Evolutionary conservation across 2,329 filamentous ascomycete species (phyloP), one percentile per base, ranked within the genome.

Genomic region (Diaporthe aspalathi): DNA sequence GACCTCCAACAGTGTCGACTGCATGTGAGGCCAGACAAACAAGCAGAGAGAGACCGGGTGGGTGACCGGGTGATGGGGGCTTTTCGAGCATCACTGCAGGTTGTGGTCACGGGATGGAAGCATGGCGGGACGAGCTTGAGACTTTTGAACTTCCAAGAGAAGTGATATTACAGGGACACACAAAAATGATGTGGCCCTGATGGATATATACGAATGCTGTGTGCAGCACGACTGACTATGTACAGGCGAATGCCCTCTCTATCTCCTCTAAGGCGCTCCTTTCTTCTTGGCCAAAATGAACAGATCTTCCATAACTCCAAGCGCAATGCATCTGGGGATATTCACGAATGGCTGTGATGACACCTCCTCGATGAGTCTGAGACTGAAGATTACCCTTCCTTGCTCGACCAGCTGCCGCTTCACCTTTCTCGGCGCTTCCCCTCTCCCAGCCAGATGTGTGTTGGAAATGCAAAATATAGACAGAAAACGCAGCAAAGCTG

Each of bases 301-400:
- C 66, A 63, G 57, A 47, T 40, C 40, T n/a, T 63, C 57, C 66
- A 57, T 68, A 68, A 68, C 53, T 57, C 54, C 66, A 56, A 67
- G 53, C 69, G 57, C 60, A 70, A 70, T 57, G 63, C 53, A 57
- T 57, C 27, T 57, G 47, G 69, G 68, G 60, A 70, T 67, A 70
- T 70, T 57, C 47, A 47, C 60, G 43, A 63, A 56, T 56, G 52
- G 8, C 32, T 49, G 53, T 49, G 47, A 50, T 47, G 45, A 60
- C n/a, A 40, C 38, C 57, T 63, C 47, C 50, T 70, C 47, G 27
- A 40, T 24, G 49, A 29, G 27, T 66, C 29, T 49, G 60, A 67
- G 57, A 70, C 52, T 49, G 45, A 22, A 49, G 57, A 43, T 54
- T 65, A 9, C 14, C 38, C 22, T 65, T 20, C 43, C 24, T 24